phyloP scores from a whole-genome alignment of 176 grass and related monocot species.

The Calamus simplicifolius region DNA sequence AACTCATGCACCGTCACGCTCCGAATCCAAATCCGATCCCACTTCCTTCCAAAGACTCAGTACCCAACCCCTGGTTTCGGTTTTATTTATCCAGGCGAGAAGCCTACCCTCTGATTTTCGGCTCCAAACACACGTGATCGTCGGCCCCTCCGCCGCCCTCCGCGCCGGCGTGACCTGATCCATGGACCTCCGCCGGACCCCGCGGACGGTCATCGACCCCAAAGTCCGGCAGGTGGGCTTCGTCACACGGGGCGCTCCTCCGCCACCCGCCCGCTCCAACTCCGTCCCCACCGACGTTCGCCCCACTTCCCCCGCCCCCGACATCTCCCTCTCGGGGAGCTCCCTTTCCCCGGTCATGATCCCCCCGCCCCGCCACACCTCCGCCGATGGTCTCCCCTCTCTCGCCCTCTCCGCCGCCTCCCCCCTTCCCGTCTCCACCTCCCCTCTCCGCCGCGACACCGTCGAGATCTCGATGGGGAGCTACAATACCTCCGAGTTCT shows the following conservation, averaged over 20 bases:
- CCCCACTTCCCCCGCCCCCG: slow-evolving; percentile 16
- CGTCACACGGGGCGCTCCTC: slow-evolving; percentile 39
- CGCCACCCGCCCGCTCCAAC: slow-evolving; percentile 14
- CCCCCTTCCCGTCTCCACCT: slow-evolving; percentile 6
- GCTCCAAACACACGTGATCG: not conserved
- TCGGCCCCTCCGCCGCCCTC: not conserved
- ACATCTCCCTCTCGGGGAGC: slow-evolving; percentile 15
- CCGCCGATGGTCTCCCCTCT: slow-evolving; percentile 11
- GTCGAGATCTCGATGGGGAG: slow-evolving; percentile 12
- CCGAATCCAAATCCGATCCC: too few relatives aligned
- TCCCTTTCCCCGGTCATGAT: slow-evolving; percentile 84
- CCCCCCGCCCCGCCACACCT: slow-evolving; percentile 56
- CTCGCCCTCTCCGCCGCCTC: slow-evolving; percentile 2
- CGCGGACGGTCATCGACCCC: slow-evolving; percentile 51
- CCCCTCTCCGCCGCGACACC: not conserved
- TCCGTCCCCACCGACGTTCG: slow-evolving; percentile 4
- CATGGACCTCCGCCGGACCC: slow-evolving; percentile 65
- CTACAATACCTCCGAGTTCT: slow-evolving; percentile 33
- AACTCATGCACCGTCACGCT: too few relatives aligned
- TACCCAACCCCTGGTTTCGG: too few relatives aligned
- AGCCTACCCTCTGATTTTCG: not conserved
- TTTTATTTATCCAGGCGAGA: too few relatives aligned
- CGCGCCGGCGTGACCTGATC: not conserved
- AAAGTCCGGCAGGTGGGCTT: slow-evolving; percentile 85
- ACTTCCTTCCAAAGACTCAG: too few relatives aligned